These are phyloP conservation scores for Polychaeton citri DNA, from an alignment of 2,329 filamentous ascomycete genomes.

Conservation along the genomic window DNA sequence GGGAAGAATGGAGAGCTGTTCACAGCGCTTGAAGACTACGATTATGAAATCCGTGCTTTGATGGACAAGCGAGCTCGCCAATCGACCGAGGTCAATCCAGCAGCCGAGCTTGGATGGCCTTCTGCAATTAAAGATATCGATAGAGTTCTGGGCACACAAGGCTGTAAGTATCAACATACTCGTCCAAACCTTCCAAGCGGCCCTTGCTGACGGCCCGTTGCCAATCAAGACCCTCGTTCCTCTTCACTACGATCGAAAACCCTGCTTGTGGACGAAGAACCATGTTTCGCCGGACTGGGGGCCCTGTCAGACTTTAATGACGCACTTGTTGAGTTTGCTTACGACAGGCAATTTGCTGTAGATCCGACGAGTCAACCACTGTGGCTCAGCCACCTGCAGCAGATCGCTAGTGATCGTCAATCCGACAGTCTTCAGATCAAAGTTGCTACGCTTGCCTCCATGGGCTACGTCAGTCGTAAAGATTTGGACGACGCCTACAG, in stretches of 20 bases:
- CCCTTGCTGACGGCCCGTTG: background rate
- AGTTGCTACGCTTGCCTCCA: slow-evolving; percentile 43
- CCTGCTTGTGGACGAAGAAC: background rate
- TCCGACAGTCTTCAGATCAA: slow-evolving; percentile 46
- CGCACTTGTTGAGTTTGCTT: slow-evolving; percentile 47
- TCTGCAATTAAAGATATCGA: slow-evolving; percentile 20
- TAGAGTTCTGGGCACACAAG: slow-evolving; percentile 19
- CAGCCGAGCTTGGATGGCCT: slow-evolving; percentile 16
- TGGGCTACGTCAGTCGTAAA: slow-evolving; percentile 43
- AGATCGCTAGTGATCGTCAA: slow-evolving; percentile 42
- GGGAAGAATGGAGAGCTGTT: slow-evolving; percentile 4
- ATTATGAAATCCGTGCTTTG: slow-evolving; percentile 42
- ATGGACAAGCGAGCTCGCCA: slow-evolving; percentile 27
- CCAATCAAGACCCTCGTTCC: background rate
- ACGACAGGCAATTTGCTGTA: slow-evolving; percentile 43
- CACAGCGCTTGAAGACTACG: slow-evolving; percentile 40
- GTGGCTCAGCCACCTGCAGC: slow-evolving; percentile 53
- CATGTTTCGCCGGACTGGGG: slow-evolving; percentile 46
- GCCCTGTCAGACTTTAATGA: slow-evolving; percentile 50
- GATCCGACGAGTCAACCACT: slow-evolving; percentile 43
- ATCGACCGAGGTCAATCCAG: slow-evolving; percentile 14
- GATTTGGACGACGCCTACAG: slow-evolving; percentile 46
- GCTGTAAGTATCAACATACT: slow-evolving; percentile 11
- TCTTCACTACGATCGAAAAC: slow-evolving; percentile 3
- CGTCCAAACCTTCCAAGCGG: background rate